Base-by-base conservation (phyloP, 2,329 filamentous ascomycete species). In the Aspergillus bombycis region DNA sequence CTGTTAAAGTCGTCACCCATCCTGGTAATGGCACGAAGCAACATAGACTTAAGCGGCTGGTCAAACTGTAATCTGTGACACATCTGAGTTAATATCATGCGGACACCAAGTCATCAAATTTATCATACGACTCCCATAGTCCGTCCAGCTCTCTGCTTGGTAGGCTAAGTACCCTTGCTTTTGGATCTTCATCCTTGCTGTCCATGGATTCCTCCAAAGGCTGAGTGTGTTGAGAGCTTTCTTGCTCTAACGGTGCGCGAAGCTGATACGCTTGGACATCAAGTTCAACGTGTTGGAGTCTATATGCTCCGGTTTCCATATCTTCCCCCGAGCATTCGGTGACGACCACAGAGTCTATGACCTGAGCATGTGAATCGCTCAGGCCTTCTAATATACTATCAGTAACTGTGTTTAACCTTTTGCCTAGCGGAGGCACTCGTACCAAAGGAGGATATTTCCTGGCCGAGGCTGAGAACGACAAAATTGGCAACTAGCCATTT, bases 241-340 rank as follows among this genome's bases (percentile, higher is more conserved):
- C 69, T 28, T 70, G 60, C 11, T 74, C 74, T 26, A 58, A 57
- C 46, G 65, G 41, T 14, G 50, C 55, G 55, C 71, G 71, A 6
- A 82, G 75, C 46, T 74, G 70, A 67, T 81, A 83, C 2, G 76
- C 75, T 58, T 82, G 79, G 2, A 82, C 71, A 58, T 82, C 80
- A 6, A 82, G 71, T 14, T 77, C 65, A 6, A 79, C 72, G 2
- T 79, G 68, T 19, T 71, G 62, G 11, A 80, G 58, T 12, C 63
- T 66, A 65, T 78, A 69, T 53, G 70, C 65, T 21, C 70, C 71
- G 21, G 71, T 71, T 23, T 70, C 70, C 1, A 63, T 36, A 34
- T 68, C 53, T 16, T 64, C 65, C 14, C 77, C 77, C 14, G 74
- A 77, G 62, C 75, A 82, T 62, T 81, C 80, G 14, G 75, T 75